These are phyloP conservation scores for Neurospora discreta DNA, from an alignment of 495 filamentous ascomycete genomes.

Conservation along the genomic window DNA sequence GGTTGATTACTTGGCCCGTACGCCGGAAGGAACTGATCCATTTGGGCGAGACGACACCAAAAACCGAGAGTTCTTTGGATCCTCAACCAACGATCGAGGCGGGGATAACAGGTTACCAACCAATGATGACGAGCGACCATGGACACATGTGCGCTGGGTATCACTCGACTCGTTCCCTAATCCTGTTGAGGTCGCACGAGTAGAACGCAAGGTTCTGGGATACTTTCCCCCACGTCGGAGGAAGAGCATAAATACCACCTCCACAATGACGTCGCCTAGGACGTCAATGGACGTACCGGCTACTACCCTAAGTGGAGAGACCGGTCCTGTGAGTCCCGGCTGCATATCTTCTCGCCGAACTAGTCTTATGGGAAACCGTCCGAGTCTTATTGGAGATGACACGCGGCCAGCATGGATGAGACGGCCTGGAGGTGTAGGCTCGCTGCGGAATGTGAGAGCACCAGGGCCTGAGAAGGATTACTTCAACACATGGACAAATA, in stretches of 20 bases:
- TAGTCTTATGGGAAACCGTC: slow-evolving; percentile 21
- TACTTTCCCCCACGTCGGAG: slow-evolving; percentile 87
- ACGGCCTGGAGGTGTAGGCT: slow-evolving; percentile 77
- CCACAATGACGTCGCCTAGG: slow-evolving; percentile 48
- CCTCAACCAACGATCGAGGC: slow-evolving; percentile 14
- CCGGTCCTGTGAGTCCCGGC: slow-evolving; percentile 21
- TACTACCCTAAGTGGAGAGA: slow-evolving; percentile 23
- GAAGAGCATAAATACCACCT: slow-evolving; percentile 51
- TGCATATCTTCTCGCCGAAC: slow-evolving; percentile 30
- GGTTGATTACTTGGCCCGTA: slow-evolving; percentile 36
- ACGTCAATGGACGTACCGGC: slow-evolving; percentile 51
- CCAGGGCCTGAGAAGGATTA: slow-evolving; percentile 75
- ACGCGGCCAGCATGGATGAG: slow-evolving; percentile 46
- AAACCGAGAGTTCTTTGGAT: slow-evolving; percentile 26
- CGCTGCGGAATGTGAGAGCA: slow-evolving; percentile 52
- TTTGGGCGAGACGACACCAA: slow-evolving; percentile 13
- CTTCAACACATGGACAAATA: slow-evolving; percentile 66
- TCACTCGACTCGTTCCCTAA: slow-evolving; percentile 54
- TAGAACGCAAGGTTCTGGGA: slow-evolving; percentile 69
- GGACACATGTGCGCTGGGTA: slow-evolving; percentile 84
- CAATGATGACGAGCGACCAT: slow-evolving; percentile 41
- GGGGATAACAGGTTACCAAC: slow-evolving; percentile 3
- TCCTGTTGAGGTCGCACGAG: slow-evolving; percentile 75
- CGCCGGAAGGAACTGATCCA: slow-evolving; percentile 24
- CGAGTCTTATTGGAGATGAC: slow-evolving; percentile 18